A percentile compares a stretch with the other conserved stretches of the same genome.
These are phyloP conservation scores for Acanthamoeba castellanii DNA, from an alignment of 208 protist species.

Conservation along the genomic window DNA sequence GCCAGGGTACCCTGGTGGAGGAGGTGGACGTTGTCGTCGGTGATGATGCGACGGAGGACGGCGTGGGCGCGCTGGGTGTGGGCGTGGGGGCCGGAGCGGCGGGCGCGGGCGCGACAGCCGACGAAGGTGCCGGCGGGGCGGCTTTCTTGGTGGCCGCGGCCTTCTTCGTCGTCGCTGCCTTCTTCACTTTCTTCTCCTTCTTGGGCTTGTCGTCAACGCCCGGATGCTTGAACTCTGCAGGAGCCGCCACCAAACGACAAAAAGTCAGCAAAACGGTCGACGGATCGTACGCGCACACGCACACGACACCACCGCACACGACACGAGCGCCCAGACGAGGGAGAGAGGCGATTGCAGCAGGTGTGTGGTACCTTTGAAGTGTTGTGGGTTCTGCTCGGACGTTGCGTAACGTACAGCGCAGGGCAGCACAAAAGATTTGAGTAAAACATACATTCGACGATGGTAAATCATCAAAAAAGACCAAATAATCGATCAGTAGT, in stretches of 20 bases:
- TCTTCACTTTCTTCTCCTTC: not conserved
- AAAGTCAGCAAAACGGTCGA: not conserved
- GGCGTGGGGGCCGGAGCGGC: not conserved
- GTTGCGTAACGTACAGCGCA: not conserved
- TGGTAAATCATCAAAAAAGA: not conserved
- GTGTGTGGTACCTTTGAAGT: constrained; percentile 18
- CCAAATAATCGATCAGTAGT: not conserved
- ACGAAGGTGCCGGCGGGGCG: too few relatives aligned
- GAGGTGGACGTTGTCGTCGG: too few relatives aligned
- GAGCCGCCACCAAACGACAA: not conserved
- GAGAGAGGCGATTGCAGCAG: too few relatives aligned
- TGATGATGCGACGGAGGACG: too few relatives aligned
- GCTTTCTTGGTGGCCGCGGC: not conserved
- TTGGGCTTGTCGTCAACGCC: not conserved
- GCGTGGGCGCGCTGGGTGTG: not conserved
- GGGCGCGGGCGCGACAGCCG: not conserved
- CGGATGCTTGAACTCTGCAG: not conserved
- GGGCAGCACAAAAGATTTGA: not conserved
- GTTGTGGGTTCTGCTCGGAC: not conserved
- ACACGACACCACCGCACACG: not conserved
- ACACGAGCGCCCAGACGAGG: not conserved
- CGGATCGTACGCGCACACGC: too few relatives aligned
- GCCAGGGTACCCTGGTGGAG: too few relatives aligned
- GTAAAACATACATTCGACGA: not conserved
- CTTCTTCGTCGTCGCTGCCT: not conserved